Evolutionary conservation across 1,284 basidiomycete genomes (phyloP).

Genomic region (Malassezia obtusa): DNA sequence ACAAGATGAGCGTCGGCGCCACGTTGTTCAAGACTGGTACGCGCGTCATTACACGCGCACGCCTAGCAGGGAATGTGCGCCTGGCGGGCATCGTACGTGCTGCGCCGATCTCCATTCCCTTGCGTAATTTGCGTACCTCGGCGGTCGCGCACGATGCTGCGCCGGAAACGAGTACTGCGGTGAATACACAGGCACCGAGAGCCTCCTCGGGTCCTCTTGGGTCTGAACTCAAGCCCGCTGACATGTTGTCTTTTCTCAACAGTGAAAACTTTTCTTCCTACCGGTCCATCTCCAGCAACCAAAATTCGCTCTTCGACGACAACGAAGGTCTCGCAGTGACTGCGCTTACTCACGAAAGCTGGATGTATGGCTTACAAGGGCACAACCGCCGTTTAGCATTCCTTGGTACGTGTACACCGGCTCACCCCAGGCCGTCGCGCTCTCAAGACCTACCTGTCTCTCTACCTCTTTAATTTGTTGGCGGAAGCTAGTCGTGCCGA

Average conservation of each 20-base stretch:
- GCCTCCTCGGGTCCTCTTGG: neutral
- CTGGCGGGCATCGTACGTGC: neutral
- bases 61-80: neutral
- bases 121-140: neutral
- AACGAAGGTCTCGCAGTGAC: conserved; percentile 27
- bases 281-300: conserved; percentile 12
- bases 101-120: neutral
- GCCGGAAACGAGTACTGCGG: neutral
- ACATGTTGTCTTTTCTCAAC: conserved; percentile 24
- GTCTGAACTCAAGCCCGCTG: neutral
- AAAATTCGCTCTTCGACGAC: conserved; percentile 18
- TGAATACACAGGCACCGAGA: neutral
- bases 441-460: conserved; percentile 33
- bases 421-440: conserved; percentile 21
- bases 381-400: conserved; percentile 43
- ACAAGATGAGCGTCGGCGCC: neutral
- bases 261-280: conserved; percentile 16
- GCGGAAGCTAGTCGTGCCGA: conserved; percentile 5
- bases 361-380: conserved; percentile 25
- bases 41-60: neutral
- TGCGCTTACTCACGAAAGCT: conserved; percentile 41
- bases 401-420: conserved; percentile 17
- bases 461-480: conserved; percentile 31
- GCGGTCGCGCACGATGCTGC: neutral
- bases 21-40: neutral